Percentiles rank a stretch among this genome's conserved stretches.
These are phyloP conservation scores for Goffeauzyma gilvescens DNA, from an alignment of 768 basidiomycete species.

Conservation along the genomic window DNA sequence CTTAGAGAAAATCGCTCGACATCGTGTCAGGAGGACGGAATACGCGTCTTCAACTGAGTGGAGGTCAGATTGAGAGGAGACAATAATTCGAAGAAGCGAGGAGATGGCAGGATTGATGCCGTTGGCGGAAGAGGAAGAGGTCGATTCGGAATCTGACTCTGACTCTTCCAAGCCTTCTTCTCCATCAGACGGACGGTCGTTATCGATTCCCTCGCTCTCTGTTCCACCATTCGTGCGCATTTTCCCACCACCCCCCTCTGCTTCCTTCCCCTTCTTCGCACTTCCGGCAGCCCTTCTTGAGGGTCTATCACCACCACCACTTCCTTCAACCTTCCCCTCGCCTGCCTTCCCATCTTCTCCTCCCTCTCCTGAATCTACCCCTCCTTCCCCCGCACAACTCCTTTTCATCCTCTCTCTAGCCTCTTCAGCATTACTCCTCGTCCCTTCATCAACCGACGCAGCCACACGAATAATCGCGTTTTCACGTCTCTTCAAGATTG, in stretches of 20 bases:
- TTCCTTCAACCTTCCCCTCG: slow-evolving; percentile 15
- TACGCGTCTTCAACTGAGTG: slow-evolving; percentile 31
- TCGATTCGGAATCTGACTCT: neutral
- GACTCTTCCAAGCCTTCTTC: slow-evolving; percentile 1
- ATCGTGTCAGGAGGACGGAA: slow-evolving; percentile 15
- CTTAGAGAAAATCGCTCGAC: slow-evolving; percentile 10
- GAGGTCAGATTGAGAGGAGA: slow-evolving; percentile 25
- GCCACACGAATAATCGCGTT: slow-evolving; percentile 16
- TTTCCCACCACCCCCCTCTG: slow-evolving; percentile 12
- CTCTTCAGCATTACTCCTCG: slow-evolving; percentile 25
- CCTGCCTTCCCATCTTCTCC: slow-evolving; percentile 21
- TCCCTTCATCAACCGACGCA: slow-evolving; percentile 24
- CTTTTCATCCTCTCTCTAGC: slow-evolving; percentile 21
- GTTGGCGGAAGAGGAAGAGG: neutral
- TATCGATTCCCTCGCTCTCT: neutral
- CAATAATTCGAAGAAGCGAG: slow-evolving; percentile 24
- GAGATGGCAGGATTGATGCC: slow-evolving; percentile 7
- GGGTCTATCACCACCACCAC: slow-evolving; percentile 9
- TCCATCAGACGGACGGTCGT: neutral
- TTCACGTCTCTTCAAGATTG: slow-evolving; percentile 4
- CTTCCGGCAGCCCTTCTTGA: neutral
- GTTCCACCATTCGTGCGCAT: neutral
- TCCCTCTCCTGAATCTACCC: slow-evolving; percentile 10
- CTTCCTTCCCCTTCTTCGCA: slow-evolving; percentile 10
- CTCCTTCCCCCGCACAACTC: slow-evolving; percentile 1